These are phyloP conservation scores for Ophiostoma piceae DNA, from an alignment of 2,329 filamentous ascomycete species.

Conservation along the genomic window DNA sequence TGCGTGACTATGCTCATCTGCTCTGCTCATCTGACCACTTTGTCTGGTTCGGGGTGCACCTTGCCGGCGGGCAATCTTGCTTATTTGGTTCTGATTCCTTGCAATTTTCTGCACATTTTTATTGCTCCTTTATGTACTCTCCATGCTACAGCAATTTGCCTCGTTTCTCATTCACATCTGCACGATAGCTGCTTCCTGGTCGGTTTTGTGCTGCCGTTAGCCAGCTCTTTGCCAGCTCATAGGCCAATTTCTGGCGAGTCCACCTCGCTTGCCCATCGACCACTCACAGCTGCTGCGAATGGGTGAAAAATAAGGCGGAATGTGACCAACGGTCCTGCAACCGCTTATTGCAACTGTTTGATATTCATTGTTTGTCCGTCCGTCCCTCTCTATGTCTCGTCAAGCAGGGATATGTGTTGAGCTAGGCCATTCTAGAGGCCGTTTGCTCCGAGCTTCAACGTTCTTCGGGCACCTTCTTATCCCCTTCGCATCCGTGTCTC, in stretches of 20 bases:
- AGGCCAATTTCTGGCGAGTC: not conserved
- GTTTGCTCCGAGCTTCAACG: not conserved
- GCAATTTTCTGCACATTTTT: not conserved
- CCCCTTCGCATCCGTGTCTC: not conserved
- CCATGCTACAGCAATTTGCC: too few relatives aligned
- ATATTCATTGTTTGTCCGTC: not conserved
- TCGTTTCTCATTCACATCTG: too few relatives aligned
- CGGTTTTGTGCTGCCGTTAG: not conserved
- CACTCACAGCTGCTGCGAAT: not conserved
- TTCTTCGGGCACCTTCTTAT: not conserved
- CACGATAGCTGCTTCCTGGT: not conserved
- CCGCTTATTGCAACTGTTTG: not conserved
- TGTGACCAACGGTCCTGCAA: not conserved
- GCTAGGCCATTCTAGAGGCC: not conserved
- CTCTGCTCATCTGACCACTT: not conserved
- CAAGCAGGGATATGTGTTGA: not conserved
- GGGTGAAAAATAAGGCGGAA: not conserved
- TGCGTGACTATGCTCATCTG: not conserved
- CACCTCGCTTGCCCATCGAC: not conserved
- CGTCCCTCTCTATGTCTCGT: not conserved
- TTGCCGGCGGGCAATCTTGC: slow-evolving; percentile 1
- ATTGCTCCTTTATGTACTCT: too few relatives aligned
- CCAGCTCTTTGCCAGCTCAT: not conserved
- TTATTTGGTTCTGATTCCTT: not conserved
- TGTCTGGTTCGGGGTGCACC: not conserved